Conservation (phyloP, 805 yeast genomes). For the Suhomyces sp. region DNA sequence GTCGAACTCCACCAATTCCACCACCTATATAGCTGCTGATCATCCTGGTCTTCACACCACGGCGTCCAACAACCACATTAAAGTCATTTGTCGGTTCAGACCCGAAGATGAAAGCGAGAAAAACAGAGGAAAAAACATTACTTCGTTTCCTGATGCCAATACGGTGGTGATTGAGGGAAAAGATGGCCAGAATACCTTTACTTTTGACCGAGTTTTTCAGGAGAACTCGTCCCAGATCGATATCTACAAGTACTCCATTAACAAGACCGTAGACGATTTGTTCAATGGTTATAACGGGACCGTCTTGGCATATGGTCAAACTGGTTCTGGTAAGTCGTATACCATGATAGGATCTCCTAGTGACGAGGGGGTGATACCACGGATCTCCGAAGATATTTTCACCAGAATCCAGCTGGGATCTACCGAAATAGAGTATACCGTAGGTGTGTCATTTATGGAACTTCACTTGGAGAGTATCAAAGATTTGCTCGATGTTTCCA, state of each 20-base stretch:
- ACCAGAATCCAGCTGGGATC: constrained; percentile 45
- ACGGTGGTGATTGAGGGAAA: constrained; percentile 27
- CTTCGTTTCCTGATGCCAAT: constrained; percentile 22
- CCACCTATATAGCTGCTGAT: constrained; percentile 1
- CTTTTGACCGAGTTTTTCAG: constrained; percentile 65
- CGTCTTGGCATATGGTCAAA: constrained; percentile 75
- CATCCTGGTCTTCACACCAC: constrained; percentile 1
- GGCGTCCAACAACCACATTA: constrained; percentile 38
- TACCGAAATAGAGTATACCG: constrained; percentile 55
- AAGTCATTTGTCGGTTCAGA: constrained; percentile 71
- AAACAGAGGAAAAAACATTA: constrained; percentile 16
- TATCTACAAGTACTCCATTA: constrained; percentile 56
- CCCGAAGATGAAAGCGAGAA: constrained; percentile 47
- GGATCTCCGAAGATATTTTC: constrained; percentile 67
- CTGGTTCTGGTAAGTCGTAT: constrained; percentile 73
- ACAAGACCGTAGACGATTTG: constrained; percentile 64
- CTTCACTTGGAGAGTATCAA: constrained; percentile 73
- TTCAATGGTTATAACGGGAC: constrained; percentile 77
- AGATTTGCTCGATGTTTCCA: constrained; percentile 55
- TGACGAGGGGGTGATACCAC: constrained; percentile 62
- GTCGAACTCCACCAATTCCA: background rate
- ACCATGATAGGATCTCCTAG: constrained; percentile 68
- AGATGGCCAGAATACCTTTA: constrained; percentile 37
- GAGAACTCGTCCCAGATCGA: constrained; percentile 50
- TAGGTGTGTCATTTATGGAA: constrained; percentile 74